Evolutionary conservation across 1,284 basidiomycete genomes (phyloP), one percentile per base, ranked within the genome.

Genomic region (Rhizoctonia solani): DNA sequence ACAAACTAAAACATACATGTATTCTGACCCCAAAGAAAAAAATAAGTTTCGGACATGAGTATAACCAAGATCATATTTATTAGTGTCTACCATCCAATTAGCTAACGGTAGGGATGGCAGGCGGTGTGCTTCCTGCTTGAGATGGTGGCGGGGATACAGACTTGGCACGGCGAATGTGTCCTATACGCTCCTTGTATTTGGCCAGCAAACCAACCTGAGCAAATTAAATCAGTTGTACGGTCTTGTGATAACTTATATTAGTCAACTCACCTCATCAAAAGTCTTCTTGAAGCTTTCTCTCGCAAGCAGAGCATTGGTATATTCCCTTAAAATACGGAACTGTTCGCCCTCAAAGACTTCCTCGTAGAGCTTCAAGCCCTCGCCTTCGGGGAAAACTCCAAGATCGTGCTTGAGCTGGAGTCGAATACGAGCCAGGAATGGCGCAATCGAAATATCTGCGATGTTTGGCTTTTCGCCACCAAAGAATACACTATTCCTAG

Each of bases 401-500:
- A 68, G 41, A 32, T 68, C 66, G 58, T 69, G 50, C 66, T 67
- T 59, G 44, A 61, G 56, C 39, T 68, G 44, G 14, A 55, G 54
- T 29, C 65, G 46, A 52, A 70, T 61, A 9, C 69, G 46, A 27
- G 54, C 56, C 13, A 70, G 52, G 47, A 70, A 70, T 16, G 69
- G 69, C 30, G 69, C 69, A 13, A 70, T 37, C 19, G 69, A 39
- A 13, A 67, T 63, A 52, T 70, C 69, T 30, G 58, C 69, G 44
- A 70, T 54, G 32, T 59, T 54, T 11, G 44, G 55, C 58, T 66
- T 55, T 25, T 68, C 55, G 21, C 67, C 65, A 13, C 65, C 69
- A 63, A 63, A 63, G 58, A 63, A 63, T 25, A 47, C 52, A 37
- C 34, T 63, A 19, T 63, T 63, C 19, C 58, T n/a, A 11, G 58